Evolutionary conservation across 139 green algal genomes (phyloP), one percentile per base, ranked within the genome.

Genomic region (Coccomyxa sp.): DNA sequence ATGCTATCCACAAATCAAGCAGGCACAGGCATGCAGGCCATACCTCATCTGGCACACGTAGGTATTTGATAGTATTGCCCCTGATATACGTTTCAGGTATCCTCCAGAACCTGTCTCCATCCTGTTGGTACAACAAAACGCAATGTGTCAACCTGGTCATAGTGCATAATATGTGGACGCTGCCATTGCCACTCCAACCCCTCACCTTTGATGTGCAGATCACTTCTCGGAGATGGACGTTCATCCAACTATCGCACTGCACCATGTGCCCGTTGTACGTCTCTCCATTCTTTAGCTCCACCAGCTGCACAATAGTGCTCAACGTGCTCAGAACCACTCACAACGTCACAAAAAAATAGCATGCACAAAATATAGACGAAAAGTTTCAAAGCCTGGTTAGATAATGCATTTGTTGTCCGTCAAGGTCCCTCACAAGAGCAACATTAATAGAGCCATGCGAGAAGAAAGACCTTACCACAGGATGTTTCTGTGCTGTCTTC

Each of bases 41-140:
- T 77, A 97, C 94, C 90, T 99, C 96, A 58, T 99, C 95, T 11
- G 96, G 97, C 67, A 99, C 95, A 15, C 97, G 90, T 38, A 99
- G 83, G 89, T 99, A 99, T 83, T 99, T 99, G 83, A 99, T 96
- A 10, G 95, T 99, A 91, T 98, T 99, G 78, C 97, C 97, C 0
- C 97, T 89, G 30, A 99, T 88, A 86, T 97, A 99, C 10, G 91
- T 91, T 82, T 99, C 95, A 9, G 95, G 91, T 93, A 99, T 98
- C 23, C 94, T 92, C 89, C 91, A 99, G 85, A 99, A 99, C 30
- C 93, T 83, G 87, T 99, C 95, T 10, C 95, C 97, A 74, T 99
- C 96, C 90, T 98, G 90, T 78, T 31, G 1, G 74, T 32, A 78
- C 74, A 78, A 51, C 7, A 51, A 3, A 51, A 51, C 38, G 38